A percentile compares a stretch with the other conserved stretches of the same genome.
Evolutionary conservation across 1,284 basidiomycete species (phyloP).

Genomic region (Rhodotorula sp.): DNA sequence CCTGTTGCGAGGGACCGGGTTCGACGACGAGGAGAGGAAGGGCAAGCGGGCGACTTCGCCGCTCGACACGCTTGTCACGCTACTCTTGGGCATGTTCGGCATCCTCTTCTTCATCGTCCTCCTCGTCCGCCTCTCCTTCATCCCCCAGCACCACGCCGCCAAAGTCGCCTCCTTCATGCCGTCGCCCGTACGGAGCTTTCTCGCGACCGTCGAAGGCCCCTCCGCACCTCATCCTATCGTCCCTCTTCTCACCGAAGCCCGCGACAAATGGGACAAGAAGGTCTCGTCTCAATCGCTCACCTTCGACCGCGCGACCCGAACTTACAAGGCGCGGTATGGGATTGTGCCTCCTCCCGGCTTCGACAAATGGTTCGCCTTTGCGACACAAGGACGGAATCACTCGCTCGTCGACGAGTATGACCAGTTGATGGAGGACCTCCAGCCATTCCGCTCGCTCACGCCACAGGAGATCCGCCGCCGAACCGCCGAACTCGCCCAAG

Average conservation of each 20-base stretch:
- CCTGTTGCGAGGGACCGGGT: conserved; percentile 55
- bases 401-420: conserved; percentile 90
- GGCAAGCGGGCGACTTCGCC: conserved; percentile 7
- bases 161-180: conserved; percentile 35
- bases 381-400: conserved; percentile 63
- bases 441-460: conserved; percentile 72
- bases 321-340: conserved; percentile 74
- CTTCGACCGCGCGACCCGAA: conserved; percentile 61
- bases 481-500: conserved; percentile 57
- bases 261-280: conserved; percentile 23
- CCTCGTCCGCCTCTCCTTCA: conserved; percentile 24
- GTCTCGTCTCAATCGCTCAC: conserved; percentile 41
- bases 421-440: conserved; percentile 71
- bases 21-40: conserved; percentile 38
- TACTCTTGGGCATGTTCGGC: conserved; percentile 23
- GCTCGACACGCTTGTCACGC: conserved; percentile 16
- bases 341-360: conserved; percentile 83
- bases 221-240: conserved; percentile 43
- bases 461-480: conserved; percentile 70
- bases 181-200: conserved; percentile 29
- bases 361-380: conserved; percentile 83
- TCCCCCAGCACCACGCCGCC: conserved; percentile 21
- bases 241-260: conserved; percentile 37
- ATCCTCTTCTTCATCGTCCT: conserved; percentile 25
- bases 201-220: conserved; percentile 29